Conservation (phyloP, 176 grass and related monocot species). For the Carex littledalei region DNA sequence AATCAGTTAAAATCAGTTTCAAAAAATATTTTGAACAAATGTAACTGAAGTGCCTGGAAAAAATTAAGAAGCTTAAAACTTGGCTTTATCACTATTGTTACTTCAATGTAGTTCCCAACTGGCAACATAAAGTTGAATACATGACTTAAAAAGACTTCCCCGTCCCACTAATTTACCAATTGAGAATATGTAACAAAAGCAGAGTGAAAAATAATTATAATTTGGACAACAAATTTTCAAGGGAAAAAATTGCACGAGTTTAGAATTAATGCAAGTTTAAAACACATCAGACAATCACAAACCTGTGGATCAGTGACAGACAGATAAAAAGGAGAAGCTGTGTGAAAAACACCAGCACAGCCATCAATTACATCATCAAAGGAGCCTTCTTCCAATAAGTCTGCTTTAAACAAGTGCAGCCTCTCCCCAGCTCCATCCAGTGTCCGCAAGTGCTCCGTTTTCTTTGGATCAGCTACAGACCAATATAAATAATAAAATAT, state of each 20-base stretch:
- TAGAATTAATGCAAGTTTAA: not conserved
- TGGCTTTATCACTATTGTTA: not conserved
- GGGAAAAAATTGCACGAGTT: not conserved
- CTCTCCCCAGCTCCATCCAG: conserved; percentile 30
- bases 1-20: not conserved
- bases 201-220: not conserved
- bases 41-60: not conserved
- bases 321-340: conserved; percentile 18
- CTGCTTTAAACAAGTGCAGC: conserved; percentile 28
- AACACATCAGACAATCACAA: conserved; percentile 11
- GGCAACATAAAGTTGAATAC: not conserved
- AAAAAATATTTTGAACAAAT: not conserved
- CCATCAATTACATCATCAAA: conserved; percentile 21
- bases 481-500: not conserved
- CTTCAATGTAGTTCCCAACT: not conserved
- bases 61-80: not conserved
- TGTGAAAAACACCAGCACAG: conserved; percentile 32
- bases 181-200: not conserved
- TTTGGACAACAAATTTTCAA: not conserved
- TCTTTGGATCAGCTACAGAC: conserved; percentile 30
- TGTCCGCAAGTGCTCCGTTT: conserved; percentile 22
- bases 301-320: conserved; percentile 25
- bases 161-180: not conserved
- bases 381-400: conserved; percentile 29
- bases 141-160: not conserved